phyloP scores from a whole-genome alignment of 176 grass and related monocot species.

The Panicum miliaceum region DNA sequence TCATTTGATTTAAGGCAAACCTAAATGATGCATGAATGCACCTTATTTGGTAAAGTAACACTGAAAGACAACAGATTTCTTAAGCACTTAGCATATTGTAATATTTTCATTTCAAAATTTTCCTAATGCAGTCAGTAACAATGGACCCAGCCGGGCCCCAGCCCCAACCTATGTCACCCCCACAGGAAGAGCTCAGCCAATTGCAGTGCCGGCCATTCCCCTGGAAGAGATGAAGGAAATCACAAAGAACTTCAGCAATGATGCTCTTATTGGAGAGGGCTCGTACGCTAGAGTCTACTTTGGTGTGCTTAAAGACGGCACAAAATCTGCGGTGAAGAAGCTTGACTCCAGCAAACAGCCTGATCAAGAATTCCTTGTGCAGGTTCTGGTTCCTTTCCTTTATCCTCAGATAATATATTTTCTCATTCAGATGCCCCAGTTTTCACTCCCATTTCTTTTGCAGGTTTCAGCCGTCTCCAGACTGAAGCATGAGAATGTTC shows the following conservation, averaged over 20 bases:
- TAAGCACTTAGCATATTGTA: not conserved
- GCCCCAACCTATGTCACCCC: constrained; percentile 27
- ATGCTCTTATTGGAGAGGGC: constrained; percentile 72
- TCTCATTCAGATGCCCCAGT: not conserved
- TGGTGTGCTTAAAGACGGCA: constrained; percentile 65
- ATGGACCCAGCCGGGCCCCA: constrained; percentile 44
- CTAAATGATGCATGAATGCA: not conserved
- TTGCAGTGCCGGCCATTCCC: constrained; percentile 71
- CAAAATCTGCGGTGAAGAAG: constrained; percentile 66
- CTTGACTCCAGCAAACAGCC: constrained; percentile 77
- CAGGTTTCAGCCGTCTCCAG: constrained; percentile 79
- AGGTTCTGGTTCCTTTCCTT: constrained; percentile 43
- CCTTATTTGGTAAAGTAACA: not conserved
- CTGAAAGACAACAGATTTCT: not conserved
- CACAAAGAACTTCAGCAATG: constrained; percentile 77
- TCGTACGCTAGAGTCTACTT: constrained; percentile 78
- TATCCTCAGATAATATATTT: constrained; percentile 7
- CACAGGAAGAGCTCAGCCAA: constrained; percentile 56
- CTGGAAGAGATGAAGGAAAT: constrained; percentile 71
- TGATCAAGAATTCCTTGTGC: constrained; percentile 69
- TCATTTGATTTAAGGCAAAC: constrained; percentile 1
- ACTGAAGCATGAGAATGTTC: constrained; percentile 83
- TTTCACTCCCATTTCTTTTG: constrained; percentile 23
- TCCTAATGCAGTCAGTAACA: constrained; percentile 42
- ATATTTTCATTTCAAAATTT: not conserved